Conservation (phyloP, 768 basidiomycete species). For the Trametes villosa region DNA sequence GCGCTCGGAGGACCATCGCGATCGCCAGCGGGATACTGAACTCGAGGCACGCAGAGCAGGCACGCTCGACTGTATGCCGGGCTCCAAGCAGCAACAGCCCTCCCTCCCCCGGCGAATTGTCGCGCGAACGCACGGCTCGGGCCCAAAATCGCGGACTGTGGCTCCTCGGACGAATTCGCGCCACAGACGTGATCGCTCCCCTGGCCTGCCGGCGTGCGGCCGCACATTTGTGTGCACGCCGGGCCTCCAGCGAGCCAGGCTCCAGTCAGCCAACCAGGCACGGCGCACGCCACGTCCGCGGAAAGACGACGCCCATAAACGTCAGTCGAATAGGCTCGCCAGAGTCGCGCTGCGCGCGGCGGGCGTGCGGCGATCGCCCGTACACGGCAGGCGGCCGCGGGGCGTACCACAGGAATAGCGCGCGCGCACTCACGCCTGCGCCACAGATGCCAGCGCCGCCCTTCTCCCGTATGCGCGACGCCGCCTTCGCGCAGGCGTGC, state of each 20-base stretch:
- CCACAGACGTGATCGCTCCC: constrained; percentile 9
- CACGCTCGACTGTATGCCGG: no score
- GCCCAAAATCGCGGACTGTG: neutral
- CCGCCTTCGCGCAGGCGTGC: neutral
- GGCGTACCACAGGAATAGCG: neutral
- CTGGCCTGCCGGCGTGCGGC: neutral
- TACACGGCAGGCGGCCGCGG: neutral
- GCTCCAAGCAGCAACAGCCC: neutral
- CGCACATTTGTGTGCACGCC: no score
- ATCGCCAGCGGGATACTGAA: neutral
- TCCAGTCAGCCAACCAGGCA: no score
- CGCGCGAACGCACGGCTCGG: neutral
- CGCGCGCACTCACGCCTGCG: constrained; percentile 2
- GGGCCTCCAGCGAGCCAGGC: no score
- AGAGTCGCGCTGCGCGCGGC: neutral
- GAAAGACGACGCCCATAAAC: neutral
- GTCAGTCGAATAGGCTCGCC: neutral
- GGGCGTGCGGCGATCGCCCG: constrained; percentile 3
- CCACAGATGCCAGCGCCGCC: neutral
- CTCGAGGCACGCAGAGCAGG: no score
- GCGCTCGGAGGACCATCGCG: neutral
- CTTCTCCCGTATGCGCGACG: neutral
- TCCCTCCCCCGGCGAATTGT: neutral
- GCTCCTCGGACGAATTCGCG: constrained; percentile 1
- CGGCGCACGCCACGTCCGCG: neutral